Base-by-base conservation (phyloP, 257 asterid species). In the Fraxinus americana region DNA sequence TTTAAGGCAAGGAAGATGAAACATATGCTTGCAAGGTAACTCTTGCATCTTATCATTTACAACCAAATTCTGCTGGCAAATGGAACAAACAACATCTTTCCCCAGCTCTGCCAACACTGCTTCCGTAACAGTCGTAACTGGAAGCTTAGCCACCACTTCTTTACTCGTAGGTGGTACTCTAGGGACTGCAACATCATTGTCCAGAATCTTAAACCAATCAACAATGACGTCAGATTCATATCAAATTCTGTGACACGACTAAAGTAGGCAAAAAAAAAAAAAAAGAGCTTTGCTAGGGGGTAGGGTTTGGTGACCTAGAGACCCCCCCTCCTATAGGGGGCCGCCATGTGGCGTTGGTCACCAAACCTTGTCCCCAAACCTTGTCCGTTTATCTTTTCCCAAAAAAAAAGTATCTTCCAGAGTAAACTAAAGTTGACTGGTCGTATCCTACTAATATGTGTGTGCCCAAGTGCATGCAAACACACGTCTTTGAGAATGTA, bases 91-190 rank as follows among this genome's bases (percentile, higher is more conserved):
- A 0, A 96, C 97, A 69, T 89, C 97, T 75, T 86, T 85, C 8
- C 96, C 98, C 57, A 91, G 91, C 90, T 89, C 90, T 25, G 23
- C 67, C 82, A 95, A 75, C 72, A 83, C 27, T 72, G 87, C 97
- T 65, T 85, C 89, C 11, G 97, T 88, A 73, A 95, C 89, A 0
- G 71, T 78, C 45, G 84, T 87, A 77, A 95, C 85, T 7, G 97
- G 99, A 80, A 95, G 99, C 86, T 91, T 95, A 12, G 98, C 99
- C 76, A 95, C 98, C 0, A 91, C 94, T 83, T 91, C 91, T 80
- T 93, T 95, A 80, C 99, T 95, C 54, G 99, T 97, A 32, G 99
- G 99, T 73, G 99, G 99, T 65, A 74, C 92, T 89, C 92, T 86
- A 63, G 97, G 98, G 85, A 78, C 96, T 67, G 87, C 92, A 21